Conservation (phyloP, 2,329 filamentous ascomycete genomes). For the Aureobasidium sp. region DNA sequence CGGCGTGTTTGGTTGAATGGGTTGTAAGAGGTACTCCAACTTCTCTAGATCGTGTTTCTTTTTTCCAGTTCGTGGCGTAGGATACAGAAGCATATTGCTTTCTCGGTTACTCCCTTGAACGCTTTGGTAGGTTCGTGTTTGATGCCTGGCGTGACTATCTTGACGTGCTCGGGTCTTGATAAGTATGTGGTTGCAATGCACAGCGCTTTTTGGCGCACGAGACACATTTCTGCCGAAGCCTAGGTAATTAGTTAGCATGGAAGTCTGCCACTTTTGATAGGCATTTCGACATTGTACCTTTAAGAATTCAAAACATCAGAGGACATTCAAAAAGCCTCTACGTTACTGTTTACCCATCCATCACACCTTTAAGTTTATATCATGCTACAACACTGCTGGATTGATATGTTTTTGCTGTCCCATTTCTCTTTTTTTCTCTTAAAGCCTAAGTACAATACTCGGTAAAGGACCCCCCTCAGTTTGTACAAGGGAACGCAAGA, state of each 20-base stretch:
- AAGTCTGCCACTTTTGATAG: too few species aligned
- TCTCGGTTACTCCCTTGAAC: background rate
- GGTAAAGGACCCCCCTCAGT: background rate
- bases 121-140: background rate
- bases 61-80: background rate
- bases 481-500: background rate
- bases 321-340: too few species aligned
- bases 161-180: too few species aligned
- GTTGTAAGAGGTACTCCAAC: background rate
- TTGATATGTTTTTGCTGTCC: background rate
- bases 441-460: constrained; percentile 4
- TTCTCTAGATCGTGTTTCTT: background rate
- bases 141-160: too few species aligned
- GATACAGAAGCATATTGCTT: background rate
- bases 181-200: too few species aligned
- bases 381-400: background rate
- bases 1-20: background rate
- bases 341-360: too few species aligned
- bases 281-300: background rate
- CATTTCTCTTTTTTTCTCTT: background rate
- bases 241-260: too few species aligned
- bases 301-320: too few species aligned
- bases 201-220: background rate
- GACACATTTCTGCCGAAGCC: background rate
- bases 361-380: background rate